phyloP scores from a whole-genome alignment of 106 monocot genomes.

The Acorus gramineus region DNA sequence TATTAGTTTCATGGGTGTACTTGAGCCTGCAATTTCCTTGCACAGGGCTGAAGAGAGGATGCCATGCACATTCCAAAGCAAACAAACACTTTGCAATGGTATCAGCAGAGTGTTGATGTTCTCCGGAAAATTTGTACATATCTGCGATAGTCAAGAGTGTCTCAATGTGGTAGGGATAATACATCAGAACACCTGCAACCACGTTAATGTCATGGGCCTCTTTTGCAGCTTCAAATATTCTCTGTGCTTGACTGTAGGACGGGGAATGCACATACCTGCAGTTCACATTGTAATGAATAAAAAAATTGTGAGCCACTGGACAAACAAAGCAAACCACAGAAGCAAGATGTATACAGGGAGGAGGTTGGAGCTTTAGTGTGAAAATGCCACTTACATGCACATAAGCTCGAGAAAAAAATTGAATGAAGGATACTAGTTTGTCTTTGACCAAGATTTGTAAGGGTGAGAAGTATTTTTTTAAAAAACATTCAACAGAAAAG shows the following conservation, averaged over 20 bases:
- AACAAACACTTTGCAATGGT: conserved; percentile 73
- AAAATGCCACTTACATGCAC: too few relatives aligned
- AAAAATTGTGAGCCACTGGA: neutral
- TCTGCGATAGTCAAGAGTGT: conserved; percentile 90
- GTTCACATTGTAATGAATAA: neutral
- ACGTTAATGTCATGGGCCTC: conserved; percentile 74
- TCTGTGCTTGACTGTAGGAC: conserved; percentile 58
- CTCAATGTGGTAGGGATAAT: conserved; percentile 77
- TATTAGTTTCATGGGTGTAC: conserved; percentile 73
- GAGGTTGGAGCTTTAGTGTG: too few relatives aligned
- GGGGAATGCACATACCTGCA: conserved; percentile 58
- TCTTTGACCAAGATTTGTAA: too few relatives aligned
- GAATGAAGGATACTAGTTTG: too few relatives aligned
- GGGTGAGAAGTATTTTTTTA: too few relatives aligned
- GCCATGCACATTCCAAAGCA: conserved; percentile 93
- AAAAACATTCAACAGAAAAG: too few relatives aligned
- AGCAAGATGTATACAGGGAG: too few relatives aligned
- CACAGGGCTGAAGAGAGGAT: conserved; percentile 63
- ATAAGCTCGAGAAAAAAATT: too few relatives aligned
- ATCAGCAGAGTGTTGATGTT: conserved; percentile 85
- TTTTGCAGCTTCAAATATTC: conserved; percentile 82
- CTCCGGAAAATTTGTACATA: conserved; percentile 91
- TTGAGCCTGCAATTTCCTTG: conserved; percentile 61
- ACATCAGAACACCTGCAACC: conserved; percentile 61
- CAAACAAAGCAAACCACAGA: too few relatives aligned